Percentiles rank a stretch among this genome's conserved stretches.
Evolutionary conservation across 352 stramenopile genomes (phyloP).

Genomic region (Pythium utonaiense): DNA sequence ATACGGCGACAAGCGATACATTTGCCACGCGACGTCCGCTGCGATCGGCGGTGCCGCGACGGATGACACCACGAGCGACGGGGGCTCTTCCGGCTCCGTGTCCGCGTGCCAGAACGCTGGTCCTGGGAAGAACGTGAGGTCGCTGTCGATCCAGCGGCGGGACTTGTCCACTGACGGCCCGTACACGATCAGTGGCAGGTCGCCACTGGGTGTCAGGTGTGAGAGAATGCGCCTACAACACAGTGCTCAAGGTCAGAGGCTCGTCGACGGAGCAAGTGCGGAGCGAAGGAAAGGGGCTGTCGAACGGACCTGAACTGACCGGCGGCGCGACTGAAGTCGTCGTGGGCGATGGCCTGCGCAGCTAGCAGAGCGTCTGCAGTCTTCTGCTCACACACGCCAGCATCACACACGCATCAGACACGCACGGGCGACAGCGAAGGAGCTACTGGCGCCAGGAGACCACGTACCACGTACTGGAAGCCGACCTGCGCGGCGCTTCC

Average conservation of each 20-base stretch:
- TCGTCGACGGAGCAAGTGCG: not conserved
- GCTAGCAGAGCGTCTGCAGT: conserved; percentile 69
- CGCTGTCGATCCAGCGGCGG: conserved; percentile 50
- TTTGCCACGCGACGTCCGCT: conserved; percentile 76
- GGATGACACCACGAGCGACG: no score
- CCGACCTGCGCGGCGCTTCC: conserved; percentile 43
- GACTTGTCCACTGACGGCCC: conserved; percentile 55
- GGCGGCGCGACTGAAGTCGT: conserved; percentile 61
- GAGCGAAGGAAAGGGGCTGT: no score
- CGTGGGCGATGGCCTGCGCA: conserved; percentile 73
- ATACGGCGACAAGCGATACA: conserved; percentile 78
- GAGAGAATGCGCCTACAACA: conserved; percentile 46
- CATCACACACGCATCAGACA: no score
- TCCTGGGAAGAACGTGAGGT: conserved; percentile 76
- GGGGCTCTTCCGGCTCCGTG: no score
- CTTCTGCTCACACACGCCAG: no score
- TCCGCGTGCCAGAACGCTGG: conserved; percentile 59
- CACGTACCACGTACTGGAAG: conserved; percentile 77
- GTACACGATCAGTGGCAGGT: conserved; percentile 74
- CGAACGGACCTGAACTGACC: conserved; percentile 51
- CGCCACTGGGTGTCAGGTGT: conserved; percentile 51
- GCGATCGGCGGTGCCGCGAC: conserved; percentile 70
- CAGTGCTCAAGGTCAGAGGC: not conserved
- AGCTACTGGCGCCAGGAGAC: not conserved
- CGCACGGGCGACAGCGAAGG: no score